These are phyloP conservation scores for Lenwebbia sp. DNA, from an alignment of 345 rosid genomes.

Conservation along the genomic window DNA sequence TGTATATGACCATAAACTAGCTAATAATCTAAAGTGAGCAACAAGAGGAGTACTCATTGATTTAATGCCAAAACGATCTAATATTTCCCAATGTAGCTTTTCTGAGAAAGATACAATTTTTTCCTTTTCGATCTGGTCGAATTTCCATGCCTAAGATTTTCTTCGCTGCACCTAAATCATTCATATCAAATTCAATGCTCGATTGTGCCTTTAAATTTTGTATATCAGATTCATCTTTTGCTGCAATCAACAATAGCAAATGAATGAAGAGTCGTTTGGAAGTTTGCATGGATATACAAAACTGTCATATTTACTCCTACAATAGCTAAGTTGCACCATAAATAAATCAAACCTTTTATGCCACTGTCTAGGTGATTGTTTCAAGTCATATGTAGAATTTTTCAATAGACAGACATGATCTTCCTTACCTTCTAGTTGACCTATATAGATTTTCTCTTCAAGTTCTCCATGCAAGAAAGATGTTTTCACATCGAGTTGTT, in stretches of 20 bases:
- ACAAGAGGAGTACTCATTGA: too few relatives aligned
- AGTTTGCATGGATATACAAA: not conserved
- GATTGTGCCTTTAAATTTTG: not conserved
- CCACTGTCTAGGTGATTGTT: not conserved
- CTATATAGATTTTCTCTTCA: not conserved
- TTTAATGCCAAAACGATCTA: too few relatives aligned
- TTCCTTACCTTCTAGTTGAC: not conserved
- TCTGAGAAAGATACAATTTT: too few relatives aligned
- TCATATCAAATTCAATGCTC: not conserved
- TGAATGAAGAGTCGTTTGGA: not conserved
- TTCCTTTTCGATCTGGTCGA: not conserved
- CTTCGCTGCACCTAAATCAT: not conserved
- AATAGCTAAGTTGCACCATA: not conserved
- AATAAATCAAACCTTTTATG: not conserved
- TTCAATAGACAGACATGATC: not conserved
- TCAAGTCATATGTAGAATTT: not conserved
- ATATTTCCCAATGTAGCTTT: too few relatives aligned
- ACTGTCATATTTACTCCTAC: not conserved
- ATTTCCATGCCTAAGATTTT: not conserved
- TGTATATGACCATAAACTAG: too few relatives aligned
- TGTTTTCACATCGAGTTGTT: not conserved
- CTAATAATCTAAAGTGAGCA: too few relatives aligned
- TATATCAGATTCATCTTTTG: not conserved
- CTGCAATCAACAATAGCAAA: not conserved
- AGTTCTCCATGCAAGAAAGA: not conserved